Evolutionary conservation across 2,329 filamentous ascomycete genomes (phyloP).

Genomic region (Cryoendolithus antarcticus): DNA sequence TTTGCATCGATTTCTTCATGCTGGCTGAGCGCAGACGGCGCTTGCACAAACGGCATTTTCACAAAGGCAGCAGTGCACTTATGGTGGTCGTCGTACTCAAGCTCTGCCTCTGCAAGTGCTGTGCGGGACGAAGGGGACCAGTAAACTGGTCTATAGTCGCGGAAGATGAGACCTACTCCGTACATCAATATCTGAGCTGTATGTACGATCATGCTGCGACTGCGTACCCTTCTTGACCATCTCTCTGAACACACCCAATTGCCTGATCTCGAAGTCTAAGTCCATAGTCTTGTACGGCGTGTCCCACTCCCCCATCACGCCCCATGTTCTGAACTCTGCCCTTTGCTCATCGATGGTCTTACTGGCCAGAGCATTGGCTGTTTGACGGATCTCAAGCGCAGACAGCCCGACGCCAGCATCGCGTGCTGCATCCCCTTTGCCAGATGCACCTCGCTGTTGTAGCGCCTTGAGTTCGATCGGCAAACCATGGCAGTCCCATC

Average conservation of each 20-base stretch:
- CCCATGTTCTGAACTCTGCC: slow-evolving; percentile 59
- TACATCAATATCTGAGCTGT: slow-evolving; percentile 6
- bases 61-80: slow-evolving; percentile 64
- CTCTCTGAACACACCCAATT: slow-evolving; percentile 61
- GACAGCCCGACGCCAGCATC: slow-evolving; percentile 22
- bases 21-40: slow-evolving; percentile 31
- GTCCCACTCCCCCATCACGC: slow-evolving; percentile 72
- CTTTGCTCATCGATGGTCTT: slow-evolving; percentile 62
- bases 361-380: slow-evolving; percentile 53
- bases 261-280: slow-evolving; percentile 57
- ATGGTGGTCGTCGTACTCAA: slow-evolving; percentile 71
- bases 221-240: slow-evolving; percentile 50
- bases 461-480: slow-evolving; percentile 96
- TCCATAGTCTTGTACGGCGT: slow-evolving; percentile 71
- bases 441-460: slow-evolving; percentile 37
- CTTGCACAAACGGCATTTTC: slow-evolving; percentile 53
- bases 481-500: slow-evolving; percentile 96
- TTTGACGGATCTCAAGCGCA: slow-evolving; percentile 47
- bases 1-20: slow-evolving; percentile 30
- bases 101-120: slow-evolving; percentile 70
- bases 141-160: slow-evolving; percentile 71
- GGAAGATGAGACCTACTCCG: slow-evolving; percentile 53
- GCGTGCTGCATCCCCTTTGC: slow-evolving; percentile 23
- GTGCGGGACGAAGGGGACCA: slow-evolving; percentile 73
- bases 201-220: background rate